Evolutionary conservation across 1,284 basidiomycete species (phyloP), one percentile per base, ranked within the genome.

Genomic region (Peniophora sp.): DNA sequence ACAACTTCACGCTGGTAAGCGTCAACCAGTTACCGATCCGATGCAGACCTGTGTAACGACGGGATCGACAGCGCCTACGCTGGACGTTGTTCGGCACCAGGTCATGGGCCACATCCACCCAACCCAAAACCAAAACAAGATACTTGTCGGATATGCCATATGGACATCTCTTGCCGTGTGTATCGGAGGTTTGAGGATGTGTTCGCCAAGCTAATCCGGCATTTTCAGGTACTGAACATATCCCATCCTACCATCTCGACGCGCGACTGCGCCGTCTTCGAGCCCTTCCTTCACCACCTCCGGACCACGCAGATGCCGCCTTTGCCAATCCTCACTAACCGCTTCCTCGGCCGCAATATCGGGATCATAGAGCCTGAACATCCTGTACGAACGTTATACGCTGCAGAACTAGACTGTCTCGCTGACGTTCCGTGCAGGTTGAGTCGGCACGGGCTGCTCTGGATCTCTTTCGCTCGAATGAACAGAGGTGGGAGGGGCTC

Each of bases 151-250:
- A 35, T 74, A 82, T 58, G 65, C 67, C 25, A 60, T 82, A 14
- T 81, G 78, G 79, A 63, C 70, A 24, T 75, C 79, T 56, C 64
- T 81, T 52, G 78, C 78, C 48, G 80, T 79, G 57, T 47, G 69
- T 60, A 19, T 48, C 25, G 12, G 16, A 17, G 20, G 23, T 48
- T 47, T 52, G 48, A 14, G 38, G 45, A 45, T 47, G 44, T 16
- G 49, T 50, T 14, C 22, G 23, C 25, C 51, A 25, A 25, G 12
- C 24, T 32, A 35, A 44, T 22, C 20, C 12, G 17, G 24, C 43
- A 9, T 9, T 23, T 17, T 16, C 35, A 81, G 79, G 72, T 79
- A 20, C 61, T 81, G 56, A 74, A 73, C 12, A 59, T 82, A 39
- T 68, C 70, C 16, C 79, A 81, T 61, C 72, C 77, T 9, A 69